Percentiles rank a stretch among this genome's conserved stretches.
phyloP scores from a whole-genome alignment of 768 basidiomycete species.

The Naganishia randhawae region DNA sequence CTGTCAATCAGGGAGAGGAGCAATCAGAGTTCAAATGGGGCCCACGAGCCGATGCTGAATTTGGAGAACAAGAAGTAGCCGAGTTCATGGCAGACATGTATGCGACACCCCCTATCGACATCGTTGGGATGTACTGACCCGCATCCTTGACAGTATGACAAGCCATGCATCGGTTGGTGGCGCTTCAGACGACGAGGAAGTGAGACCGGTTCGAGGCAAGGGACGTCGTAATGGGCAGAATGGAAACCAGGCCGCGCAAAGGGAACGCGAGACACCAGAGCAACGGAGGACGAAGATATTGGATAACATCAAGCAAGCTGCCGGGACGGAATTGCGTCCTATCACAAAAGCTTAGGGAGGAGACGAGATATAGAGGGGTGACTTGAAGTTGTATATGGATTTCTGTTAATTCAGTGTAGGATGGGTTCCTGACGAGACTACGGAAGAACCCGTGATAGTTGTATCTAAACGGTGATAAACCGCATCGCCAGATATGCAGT shows the following conservation, averaged over 20 bases:
- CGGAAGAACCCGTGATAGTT: too few relatives aligned
- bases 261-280: conserved; percentile 5
- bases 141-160: background rate
- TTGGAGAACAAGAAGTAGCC: conserved; percentile 72
- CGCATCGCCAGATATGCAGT: too few relatives aligned
- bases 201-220: conserved; percentile 3
- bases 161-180: background rate
- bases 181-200: conserved; percentile 10
- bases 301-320: conserved; percentile 19
- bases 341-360: background rate
- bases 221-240: conserved; percentile 10
- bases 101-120: conserved; percentile 1
- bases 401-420: too few relatives aligned
- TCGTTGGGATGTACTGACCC: background rate
- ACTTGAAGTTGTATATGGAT: background rate
- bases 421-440: too few relatives aligned
- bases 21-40: conserved; percentile 84
- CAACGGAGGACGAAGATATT: conserved; percentile 16
- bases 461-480: too few relatives aligned
- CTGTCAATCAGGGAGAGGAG: conserved; percentile 50
- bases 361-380: background rate
- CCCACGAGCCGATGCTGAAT: conserved; percentile 69
- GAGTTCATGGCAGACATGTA: conserved; percentile 65
- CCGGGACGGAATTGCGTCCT: conserved; percentile 6
- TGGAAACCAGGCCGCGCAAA: background rate